Evolutionary conservation across 2,329 filamentous ascomycete species (phyloP), one percentile per base, ranked within the genome.

Genomic region (Sporothrix dimorphospora): DNA sequence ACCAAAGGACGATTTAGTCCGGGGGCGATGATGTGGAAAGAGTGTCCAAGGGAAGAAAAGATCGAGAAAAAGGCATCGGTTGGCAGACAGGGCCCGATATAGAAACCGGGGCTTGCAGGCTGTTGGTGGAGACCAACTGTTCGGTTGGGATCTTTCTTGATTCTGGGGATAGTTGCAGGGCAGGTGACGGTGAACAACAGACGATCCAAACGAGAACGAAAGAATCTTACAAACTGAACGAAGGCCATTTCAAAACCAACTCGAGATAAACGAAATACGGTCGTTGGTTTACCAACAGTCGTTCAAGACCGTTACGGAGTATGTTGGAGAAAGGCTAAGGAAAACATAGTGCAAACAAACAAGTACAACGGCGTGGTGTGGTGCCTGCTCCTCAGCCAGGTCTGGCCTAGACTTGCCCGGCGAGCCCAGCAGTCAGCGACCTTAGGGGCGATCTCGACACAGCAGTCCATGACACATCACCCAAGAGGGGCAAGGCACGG

Each of bases 381-480:
- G 30, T 21, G 7, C 51, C 51, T 14, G n/a, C 2, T 53, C 30
- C 16, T 11, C 16, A 4, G 45, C 38, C 27, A 59, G 55, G 55
- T 38, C 16, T 59, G 27, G 27, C 55, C 55, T 2, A n/a, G n/a
- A 21, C 9, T 21, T 3, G 30, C 30, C 30, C n/a, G 14, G 5
- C 12, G 3, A 19, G 45, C 6, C 45, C 45, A 63, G 59, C 59
- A 63, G 57, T 63, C 57, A 63, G 57, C 57, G 14, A 47, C 7
- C 40, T 14, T n/a, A 30, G 14, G 40, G 61, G 21, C 59, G 59
- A 45, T 65, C 59, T 19, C 38, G 40, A 65, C 38, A 16, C 42
- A 30, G 47, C 3, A 66, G 21, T 47, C 61, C 61, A 66, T 66
- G 61, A 66, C 61, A 49, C 61, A 66, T 66, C 61, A 66, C 40